A percentile compares a stretch with the other conserved stretches of the same genome.
These are phyloP conservation scores for Cryomyces antarcticus DNA, from an alignment of 495 filamentous ascomycete species.

Conservation along the genomic window DNA sequence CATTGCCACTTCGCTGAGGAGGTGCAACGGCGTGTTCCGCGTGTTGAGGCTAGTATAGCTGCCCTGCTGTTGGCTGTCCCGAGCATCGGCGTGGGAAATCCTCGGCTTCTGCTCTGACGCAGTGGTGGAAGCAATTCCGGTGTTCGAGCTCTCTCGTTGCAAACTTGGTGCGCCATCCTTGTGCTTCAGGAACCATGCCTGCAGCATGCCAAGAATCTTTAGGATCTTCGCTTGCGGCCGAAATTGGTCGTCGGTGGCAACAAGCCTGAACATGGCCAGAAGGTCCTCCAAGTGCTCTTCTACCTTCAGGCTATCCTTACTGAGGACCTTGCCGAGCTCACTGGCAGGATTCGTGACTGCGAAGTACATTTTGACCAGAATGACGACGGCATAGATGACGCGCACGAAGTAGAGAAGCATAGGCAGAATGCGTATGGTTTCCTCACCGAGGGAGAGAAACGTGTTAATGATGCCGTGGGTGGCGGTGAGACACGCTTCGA, in stretches of 20 bases:
- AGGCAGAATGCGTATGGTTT: conserved; percentile 46
- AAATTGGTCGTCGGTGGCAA: conserved; percentile 41
- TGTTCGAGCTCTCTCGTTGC: background rate
- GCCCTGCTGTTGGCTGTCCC: background rate
- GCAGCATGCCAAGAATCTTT: conserved; percentile 52
- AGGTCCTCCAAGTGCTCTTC: conserved; percentile 53
- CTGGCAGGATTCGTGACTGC: conserved; percentile 45
- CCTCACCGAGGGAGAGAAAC: conserved; percentile 39
- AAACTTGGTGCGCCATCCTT: conserved; percentile 14
- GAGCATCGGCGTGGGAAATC: background rate
- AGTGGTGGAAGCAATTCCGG: background rate
- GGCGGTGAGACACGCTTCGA: conserved; percentile 48
- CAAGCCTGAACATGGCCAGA: conserved; percentile 41
- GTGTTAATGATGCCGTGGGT: conserved; percentile 57
- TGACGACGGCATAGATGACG: conserved; percentile 63
- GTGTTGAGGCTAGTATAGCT: conserved; percentile 1
- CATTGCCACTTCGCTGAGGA: conserved; percentile 9
- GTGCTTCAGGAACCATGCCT: conserved; percentile 43
- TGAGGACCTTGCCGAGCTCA: conserved; percentile 57
- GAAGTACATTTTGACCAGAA: conserved; percentile 75
- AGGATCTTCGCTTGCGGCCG: conserved; percentile 58
- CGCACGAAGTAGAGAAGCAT: conserved; percentile 63
- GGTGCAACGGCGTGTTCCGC: conserved; percentile 6
- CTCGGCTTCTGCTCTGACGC: background rate
- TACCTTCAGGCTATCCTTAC: conserved; percentile 50